phyloP scores from a whole-genome alignment of 2,329 filamentous ascomycete genomes.

The Dendryphion nanum region DNA sequence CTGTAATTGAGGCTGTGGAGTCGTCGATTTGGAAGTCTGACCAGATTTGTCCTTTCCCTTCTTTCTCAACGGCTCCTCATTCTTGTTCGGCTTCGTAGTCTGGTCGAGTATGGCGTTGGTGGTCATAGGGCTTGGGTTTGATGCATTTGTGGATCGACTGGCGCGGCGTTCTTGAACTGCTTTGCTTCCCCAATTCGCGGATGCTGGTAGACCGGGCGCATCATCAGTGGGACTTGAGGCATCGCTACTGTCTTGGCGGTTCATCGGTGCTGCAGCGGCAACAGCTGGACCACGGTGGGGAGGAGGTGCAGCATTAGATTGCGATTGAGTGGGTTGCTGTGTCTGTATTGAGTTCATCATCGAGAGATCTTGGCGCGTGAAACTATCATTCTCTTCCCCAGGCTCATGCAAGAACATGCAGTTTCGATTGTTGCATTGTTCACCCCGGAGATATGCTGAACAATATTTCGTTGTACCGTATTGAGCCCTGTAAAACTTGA shows the following conservation, averaged over 20 bases:
- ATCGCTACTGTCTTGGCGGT: conserved; percentile 74
- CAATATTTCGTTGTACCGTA: conserved; percentile 98
- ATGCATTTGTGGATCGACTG: conserved; percentile 78
- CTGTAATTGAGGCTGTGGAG: conserved; percentile 23
- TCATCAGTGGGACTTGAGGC: conserved; percentile 63
- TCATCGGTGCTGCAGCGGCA: conserved; percentile 62
- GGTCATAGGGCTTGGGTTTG: conserved; percentile 75
- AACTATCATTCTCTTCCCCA: conserved; percentile 97
- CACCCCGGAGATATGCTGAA: conserved; percentile 91
- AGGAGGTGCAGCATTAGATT: conserved; percentile 51
- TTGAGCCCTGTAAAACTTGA: conserved; percentile 53
- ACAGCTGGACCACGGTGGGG: conserved; percentile 51
- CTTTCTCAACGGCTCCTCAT: conserved; percentile 29
- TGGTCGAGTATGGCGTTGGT: conserved; percentile 45
- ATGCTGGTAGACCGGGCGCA: conserved; percentile 85
- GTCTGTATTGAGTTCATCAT: conserved; percentile 89
- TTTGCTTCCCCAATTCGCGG: conserved; percentile 86
- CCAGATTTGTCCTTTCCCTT: conserved; percentile 27
- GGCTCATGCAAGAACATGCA: conserved; percentile 99
- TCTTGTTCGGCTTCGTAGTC: conserved; percentile 25
- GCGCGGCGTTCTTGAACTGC: conserved; percentile 67
- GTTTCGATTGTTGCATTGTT: conserved; percentile 90
- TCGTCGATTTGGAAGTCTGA: conserved; percentile 25
- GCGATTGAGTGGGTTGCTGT: conserved; percentile 64
- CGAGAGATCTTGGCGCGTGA: conserved; percentile 89